Base-by-base conservation (phyloP, 2,329 filamentous ascomycete genomes). In the Fusarium hostae region DNA sequence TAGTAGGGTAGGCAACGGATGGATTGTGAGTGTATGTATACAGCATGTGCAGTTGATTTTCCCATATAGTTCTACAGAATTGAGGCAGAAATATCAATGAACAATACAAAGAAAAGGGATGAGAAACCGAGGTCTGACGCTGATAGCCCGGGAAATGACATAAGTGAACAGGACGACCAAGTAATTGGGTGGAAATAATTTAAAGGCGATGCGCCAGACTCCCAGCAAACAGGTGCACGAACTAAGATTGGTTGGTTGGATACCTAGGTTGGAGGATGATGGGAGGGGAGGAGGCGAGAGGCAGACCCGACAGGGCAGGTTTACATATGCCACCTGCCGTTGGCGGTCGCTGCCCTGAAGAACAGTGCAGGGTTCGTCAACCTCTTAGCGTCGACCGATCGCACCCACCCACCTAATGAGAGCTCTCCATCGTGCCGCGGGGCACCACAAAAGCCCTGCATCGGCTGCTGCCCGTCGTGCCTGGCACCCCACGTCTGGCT, bases 381-480 rank as follows among this genome's bases (percentile, higher is more conserved):
- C 39, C 52, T 57, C 47, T 50, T 61, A 56, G 55, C n/a, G 15
- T 41, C 74, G 62, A 34, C 32, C 39, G 28, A 56, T 34, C 39
- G 8, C 22, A 16, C 13, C 6, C 30, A 26, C 22, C 75, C 75
- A 26, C 22, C 75, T 75, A 77, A 77, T 77, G 50, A 67, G n/a
- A 35, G 41, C 39, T 30, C 47, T 55, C 22, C 30, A 67, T 73
- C 66, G 58, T 66, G 62, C 69, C 70, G 79, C 76, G 79, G 78
- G 78, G 77, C 78, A 77, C 73, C 70, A 75, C 66, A 60, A 62
- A 35, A 73, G 76, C 73, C 77, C 76, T 78, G 73, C 70, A 79
- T 77, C 75, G 74, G 73, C 74, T 78, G 78, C 78, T 79, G 77
- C 76, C 50, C 50, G 50, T n/a, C 52, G 39, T 56, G 39, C 52